Evolutionary conservation across 352 stramenopile species (phyloP), one percentile per base, ranked within the genome.

Genomic region (Phytophthora cactorum): DNA sequence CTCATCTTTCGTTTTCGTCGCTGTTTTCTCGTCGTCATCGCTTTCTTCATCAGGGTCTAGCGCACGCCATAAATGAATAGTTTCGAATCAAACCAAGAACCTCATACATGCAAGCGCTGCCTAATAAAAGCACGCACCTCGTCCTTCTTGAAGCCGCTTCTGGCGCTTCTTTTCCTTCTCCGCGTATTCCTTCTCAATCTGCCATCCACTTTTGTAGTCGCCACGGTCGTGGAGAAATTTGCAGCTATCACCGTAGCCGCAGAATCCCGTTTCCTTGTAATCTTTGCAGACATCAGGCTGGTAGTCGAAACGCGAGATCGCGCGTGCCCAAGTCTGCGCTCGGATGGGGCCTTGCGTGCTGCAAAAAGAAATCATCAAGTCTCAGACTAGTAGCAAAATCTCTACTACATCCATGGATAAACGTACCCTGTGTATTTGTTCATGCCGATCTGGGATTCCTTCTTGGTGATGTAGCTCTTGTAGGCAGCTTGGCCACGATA

Each of bases 211-310:
- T 77, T 99, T 98, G 68, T 98, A 99, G 70, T 99, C 95, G 2
- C 96, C 92, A n/a, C 98, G 89, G 71, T 99, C 97, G 78, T 99
- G 98, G 27, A 99, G 81, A 79, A 99, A 99, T 68, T 98, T 99
- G 70, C 97, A 99, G 63, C 79, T 92, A 49, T 95, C 88, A 2
- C 98, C 98, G 74, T 98, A 99, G 43, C 97, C 97, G 67, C 97
- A 99, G 75, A 99, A 99, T 28, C 98, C 98, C 6, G 98, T 99
- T 53, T 99, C 97, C 65, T 99, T 99, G 84, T 99, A 99, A 77
- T 99, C 98, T 73, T 99, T 99, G 80, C 98, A 99, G 54, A 99
- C 93, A 68, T 99, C 97, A 2, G 96, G 96, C 74, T 90, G 79
- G 78, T 99, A 99, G 66, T 99, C 98, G 64, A 99, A 99, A 22